Conservation (phyloP, 306 rosid species). For the Vigna hirtella region DNA sequence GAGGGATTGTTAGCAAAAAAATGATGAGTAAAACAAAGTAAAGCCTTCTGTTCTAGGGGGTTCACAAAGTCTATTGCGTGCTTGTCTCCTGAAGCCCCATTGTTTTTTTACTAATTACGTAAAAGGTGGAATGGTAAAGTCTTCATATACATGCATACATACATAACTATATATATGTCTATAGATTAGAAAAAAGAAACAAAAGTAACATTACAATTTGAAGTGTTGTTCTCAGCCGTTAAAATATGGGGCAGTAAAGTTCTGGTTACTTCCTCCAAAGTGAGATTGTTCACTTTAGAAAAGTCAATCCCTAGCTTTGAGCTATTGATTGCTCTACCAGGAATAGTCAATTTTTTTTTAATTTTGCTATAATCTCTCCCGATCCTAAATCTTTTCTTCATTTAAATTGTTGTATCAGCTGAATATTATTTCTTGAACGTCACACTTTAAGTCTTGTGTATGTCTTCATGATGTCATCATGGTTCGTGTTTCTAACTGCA, state of each 20-base stretch:
- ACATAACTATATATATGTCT: background rate
- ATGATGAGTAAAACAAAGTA: background rate
- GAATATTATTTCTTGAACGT: constrained; percentile 26
- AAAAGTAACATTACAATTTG: background rate
- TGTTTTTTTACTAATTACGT: background rate
- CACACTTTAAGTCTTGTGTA: background rate
- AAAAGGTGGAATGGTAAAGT: background rate
- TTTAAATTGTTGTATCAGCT: background rate
- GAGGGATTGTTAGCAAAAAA: background rate
- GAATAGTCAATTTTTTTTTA: background rate
- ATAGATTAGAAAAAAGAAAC: too few relatives aligned
- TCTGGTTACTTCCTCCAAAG: background rate
- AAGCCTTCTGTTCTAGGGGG: constrained; percentile 1
- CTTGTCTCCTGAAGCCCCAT: background rate
- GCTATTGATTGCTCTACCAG: background rate
- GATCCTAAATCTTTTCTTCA: background rate
- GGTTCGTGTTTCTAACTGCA: constrained; percentile 50
- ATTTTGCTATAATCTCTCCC: background rate
- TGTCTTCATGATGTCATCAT: constrained; percentile 16
- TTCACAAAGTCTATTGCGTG: background rate
- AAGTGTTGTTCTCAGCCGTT: background rate
- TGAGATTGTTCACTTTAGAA: background rate
- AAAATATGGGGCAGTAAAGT: background rate
- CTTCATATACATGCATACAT: background rate
- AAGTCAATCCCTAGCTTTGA: background rate